Evolutionary conservation across 495 filamentous ascomycete species (phyloP), one percentile per base, ranked within the genome.

Genomic region (Pyrenula aspistea): DNA sequence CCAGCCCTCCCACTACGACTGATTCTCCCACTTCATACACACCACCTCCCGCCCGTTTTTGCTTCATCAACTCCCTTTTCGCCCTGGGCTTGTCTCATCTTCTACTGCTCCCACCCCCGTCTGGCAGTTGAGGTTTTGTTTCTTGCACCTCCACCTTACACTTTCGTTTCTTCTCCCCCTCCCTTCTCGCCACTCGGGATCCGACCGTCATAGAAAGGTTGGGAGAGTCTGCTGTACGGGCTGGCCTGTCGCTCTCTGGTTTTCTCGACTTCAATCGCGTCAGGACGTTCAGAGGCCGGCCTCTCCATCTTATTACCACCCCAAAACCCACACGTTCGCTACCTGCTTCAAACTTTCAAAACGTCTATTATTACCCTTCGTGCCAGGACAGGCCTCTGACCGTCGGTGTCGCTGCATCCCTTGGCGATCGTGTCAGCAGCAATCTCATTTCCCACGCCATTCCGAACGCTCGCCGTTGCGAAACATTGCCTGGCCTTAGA

Each of bases 151-250:
- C 24, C 22, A 11, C 23, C 51, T 23, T 42, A 52, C 25, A 24
- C 50, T 51, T 25, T 24, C 55, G 50, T 54, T 53, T 53, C 55
- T 36, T 2, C 31, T 60, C 56, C 58, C 54, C 58, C 56, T 15
- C 31, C 31, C 31, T 42, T 15, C 31, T 42, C 31, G 31, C 31
- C 31, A 42, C 31, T 15, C 15, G 8, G 31, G 31, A 42, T 4
- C 15, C 31, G 31, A 42, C 31, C 31, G 31, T 42, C 31, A 15
- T 42, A 42, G 31, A 42, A 15, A 42, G n/a, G 4, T 42, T 42
- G 31, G 31, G 31, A 42, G 31, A 42, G n/a, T 42, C 31, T 42
- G 15, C 31, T 42, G 31, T 42, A 42, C 31, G 31, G 31, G 31
- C 31, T 42, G 31, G 31, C 31, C 31, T 42, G 31, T 42, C 31